These are phyloP conservation scores for Candida saitoana DNA, from an alignment of 805 yeast species.

Conservation along the genomic window DNA sequence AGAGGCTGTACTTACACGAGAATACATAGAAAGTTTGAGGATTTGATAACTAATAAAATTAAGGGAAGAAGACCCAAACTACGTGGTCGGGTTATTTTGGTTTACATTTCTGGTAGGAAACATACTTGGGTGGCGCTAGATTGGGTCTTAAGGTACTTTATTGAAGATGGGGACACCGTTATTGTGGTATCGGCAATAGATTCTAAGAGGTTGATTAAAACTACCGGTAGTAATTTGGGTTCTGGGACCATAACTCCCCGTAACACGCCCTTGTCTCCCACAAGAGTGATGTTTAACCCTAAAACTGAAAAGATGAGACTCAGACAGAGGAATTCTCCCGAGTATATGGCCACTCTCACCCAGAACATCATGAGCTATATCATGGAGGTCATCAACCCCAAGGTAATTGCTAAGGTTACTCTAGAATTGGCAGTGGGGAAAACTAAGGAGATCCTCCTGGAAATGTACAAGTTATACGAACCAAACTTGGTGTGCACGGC, in stretches of 20 bases:
- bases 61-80: slow-evolving; percentile 34
- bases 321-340: slow-evolving; percentile 42
- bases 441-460: slow-evolving; percentile 53
- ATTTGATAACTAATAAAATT: slow-evolving; percentile 38
- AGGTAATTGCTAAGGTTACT: slow-evolving; percentile 45
- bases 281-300: slow-evolving; percentile 6
- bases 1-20: slow-evolving; percentile 43
- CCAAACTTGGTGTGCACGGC: slow-evolving; percentile 58
- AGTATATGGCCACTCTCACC: slow-evolving; percentile 42
- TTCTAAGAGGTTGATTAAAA: slow-evolving; percentile 9
- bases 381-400: slow-evolving; percentile 43
- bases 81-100: slow-evolving; percentile 53
- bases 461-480: slow-evolving; percentile 56
- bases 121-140: slow-evolving; percentile 85
- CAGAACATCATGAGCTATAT: slow-evolving; percentile 52
- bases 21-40: slow-evolving; percentile 45
- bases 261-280: slow-evolving; percentile 14
- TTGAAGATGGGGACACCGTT: slow-evolving; percentile 64
- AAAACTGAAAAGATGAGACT: slow-evolving; percentile 28
- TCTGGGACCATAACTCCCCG: slow-evolving; percentile 8
- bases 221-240: slow-evolving; percentile 6
- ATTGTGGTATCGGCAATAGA: slow-evolving; percentile 55
- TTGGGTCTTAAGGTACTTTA: slow-evolving; percentile 53
- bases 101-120: slow-evolving; percentile 63
- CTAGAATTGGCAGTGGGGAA: slow-evolving; percentile 60